phyloP scores from a whole-genome alignment of 116 monocot genomes.

The Iris pallida region DNA sequence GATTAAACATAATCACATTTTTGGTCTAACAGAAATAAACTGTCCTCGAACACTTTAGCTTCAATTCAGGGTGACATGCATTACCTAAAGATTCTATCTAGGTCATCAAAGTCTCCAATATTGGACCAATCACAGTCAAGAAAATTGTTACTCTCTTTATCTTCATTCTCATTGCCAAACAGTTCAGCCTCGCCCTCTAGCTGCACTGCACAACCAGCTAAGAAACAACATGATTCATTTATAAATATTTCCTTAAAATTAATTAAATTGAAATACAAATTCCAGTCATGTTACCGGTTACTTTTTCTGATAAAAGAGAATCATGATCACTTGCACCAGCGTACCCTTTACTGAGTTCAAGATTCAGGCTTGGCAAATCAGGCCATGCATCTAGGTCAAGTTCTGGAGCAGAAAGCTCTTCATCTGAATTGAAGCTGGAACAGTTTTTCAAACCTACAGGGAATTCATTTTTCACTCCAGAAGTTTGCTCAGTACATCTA shows the following conservation, averaged over 20 bases:
- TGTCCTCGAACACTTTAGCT: not conserved
- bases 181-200: slow-evolving; percentile 39
- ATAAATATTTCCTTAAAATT: slow-evolving; percentile 6
- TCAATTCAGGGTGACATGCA: not conserved
- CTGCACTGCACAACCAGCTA: slow-evolving; percentile 35
- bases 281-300: slow-evolving; percentile 26
- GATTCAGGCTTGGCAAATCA: slow-evolving; percentile 48
- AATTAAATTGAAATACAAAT: slow-evolving; percentile 10
- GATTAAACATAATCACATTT: not conserved
- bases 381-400: slow-evolving; percentile 66
- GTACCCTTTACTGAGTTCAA: slow-evolving; percentile 30
- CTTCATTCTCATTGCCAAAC: slow-evolving; percentile 44
- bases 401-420: slow-evolving; percentile 38
- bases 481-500: slow-evolving; percentile 17
- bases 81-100: slow-evolving; percentile 75
- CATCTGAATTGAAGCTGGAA: slow-evolving; percentile 27
- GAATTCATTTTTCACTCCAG: slow-evolving; percentile 30
- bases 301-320: slow-evolving; percentile 13
- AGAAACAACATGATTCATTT: slow-evolving; percentile 21
- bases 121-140: slow-evolving; percentile 78
- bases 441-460: slow-evolving; percentile 20
- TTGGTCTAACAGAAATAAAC: too few relatives aligned
- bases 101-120: slow-evolving; percentile 71
- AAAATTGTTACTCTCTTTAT: slow-evolving; percentile 42
- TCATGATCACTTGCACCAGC: slow-evolving; percentile 19